phyloP scores from a whole-genome alignment of 1,139 yeast species.

The Yamadazyma kanchanaburiensis region DNA sequence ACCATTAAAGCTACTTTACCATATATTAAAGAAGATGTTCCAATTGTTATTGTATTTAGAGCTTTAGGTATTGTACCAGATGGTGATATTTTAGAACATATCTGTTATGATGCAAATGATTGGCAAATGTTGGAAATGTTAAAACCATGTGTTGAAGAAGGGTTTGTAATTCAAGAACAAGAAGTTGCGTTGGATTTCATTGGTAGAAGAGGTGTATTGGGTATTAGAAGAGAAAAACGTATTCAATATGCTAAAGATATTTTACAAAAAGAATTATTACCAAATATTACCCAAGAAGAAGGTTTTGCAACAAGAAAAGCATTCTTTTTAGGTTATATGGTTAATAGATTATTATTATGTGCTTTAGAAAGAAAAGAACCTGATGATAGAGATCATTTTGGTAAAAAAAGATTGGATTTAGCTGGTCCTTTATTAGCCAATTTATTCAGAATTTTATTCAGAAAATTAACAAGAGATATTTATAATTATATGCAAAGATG shows the following conservation, averaged over 20 bases:
- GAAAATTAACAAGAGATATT: slow-evolving; percentile 90
- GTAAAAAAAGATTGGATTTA: slow-evolving; percentile 94
- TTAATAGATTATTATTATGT: slow-evolving; percentile 87
- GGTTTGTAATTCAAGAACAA: slow-evolving; percentile 95
- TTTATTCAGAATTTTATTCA: slow-evolving; percentile 89
- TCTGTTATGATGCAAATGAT: slow-evolving; percentile 95
- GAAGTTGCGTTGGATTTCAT: slow-evolving; percentile 97
- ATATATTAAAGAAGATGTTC: slow-evolving; percentile 93
- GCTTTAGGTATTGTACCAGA: slow-evolving; percentile 98
- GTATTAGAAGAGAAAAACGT: slow-evolving; percentile 97
- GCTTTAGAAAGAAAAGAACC: slow-evolving; percentile 97
- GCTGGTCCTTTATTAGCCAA: slow-evolving; percentile 98
- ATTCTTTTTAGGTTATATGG: slow-evolving; percentile 96
- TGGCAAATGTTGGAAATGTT: slow-evolving; percentile 99
- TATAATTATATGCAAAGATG: slow-evolving; percentile 98
- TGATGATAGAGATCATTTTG: slow-evolving; percentile 99
- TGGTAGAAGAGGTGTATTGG: slow-evolving; percentile 96
- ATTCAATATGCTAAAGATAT: slow-evolving; percentile 96
- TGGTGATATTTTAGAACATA: slow-evolving; percentile 97
- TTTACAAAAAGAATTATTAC: slow-evolving; percentile 90
- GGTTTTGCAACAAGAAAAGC: slow-evolving; percentile 98
- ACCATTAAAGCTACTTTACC: slow-evolving; percentile 96
- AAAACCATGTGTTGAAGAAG: slow-evolving; percentile 99
- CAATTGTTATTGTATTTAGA: slow-evolving; percentile 93
- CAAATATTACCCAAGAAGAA: slow-evolving; percentile 95